Conservation (phyloP, 257 asterid species). For the Rehmannia glutinosa region DNA sequence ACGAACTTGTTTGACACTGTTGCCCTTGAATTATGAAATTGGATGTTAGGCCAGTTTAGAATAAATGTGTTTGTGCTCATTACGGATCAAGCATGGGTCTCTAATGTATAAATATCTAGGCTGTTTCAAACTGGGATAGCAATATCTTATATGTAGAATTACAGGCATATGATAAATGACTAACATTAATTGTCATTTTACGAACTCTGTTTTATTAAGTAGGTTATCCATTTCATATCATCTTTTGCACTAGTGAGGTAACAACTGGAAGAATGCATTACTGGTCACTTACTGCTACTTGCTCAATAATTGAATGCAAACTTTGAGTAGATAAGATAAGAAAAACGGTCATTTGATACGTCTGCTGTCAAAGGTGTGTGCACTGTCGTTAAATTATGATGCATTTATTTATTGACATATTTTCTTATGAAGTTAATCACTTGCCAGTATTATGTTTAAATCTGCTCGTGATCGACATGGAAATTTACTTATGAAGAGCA, state of each 20-base stretch:
- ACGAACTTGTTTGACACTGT: slow-evolving; percentile 3
- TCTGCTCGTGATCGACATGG: not conserved
- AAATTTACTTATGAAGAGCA: not conserved
- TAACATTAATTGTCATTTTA: not conserved
- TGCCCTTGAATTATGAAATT: not conserved
- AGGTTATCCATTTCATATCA: not conserved
- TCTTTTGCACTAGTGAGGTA: not conserved
- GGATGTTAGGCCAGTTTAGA: not conserved
- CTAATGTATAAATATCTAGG: no score
- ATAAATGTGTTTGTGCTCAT: not conserved
- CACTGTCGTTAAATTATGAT: not conserved
- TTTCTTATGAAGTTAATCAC: no score
- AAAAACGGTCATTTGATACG: not conserved
- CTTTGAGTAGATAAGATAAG: not conserved
- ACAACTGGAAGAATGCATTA: not conserved
- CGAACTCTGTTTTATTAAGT: not conserved
- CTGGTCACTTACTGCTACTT: not conserved
- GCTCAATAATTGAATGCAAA: not conserved
- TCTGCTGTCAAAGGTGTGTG: not conserved
- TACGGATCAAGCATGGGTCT: no score
- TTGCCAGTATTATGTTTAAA: not conserved
- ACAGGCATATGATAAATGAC: not conserved
- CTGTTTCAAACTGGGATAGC: not conserved
- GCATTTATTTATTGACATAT: not conserved
- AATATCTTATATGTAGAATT: not conserved